Percentiles rank a stretch among this genome's conserved stretches.
phyloP scores from a whole-genome alignment of 2,329 filamentous ascomycete genomes.

The Samsoniella hepiali region DNA sequence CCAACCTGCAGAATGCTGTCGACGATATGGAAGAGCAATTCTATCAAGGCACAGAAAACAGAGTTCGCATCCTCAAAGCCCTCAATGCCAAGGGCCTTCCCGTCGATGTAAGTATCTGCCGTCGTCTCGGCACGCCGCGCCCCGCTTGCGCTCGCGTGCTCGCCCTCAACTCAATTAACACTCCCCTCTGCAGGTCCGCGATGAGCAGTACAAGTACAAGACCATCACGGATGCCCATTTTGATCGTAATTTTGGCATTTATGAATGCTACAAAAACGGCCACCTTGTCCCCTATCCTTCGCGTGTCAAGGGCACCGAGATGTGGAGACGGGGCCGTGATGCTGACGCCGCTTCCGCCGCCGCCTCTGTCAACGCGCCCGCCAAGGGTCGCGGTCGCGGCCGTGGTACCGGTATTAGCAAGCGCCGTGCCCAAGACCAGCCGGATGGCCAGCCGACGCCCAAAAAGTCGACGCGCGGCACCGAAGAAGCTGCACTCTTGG shows the following conservation, averaged over 20 bases:
- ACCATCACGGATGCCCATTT: constrained; percentile 43
- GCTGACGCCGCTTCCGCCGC: constrained; percentile 37
- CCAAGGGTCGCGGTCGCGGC: constrained; percentile 33
- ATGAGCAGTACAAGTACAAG: constrained; percentile 45
- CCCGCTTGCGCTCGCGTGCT: constrained; percentile 19
- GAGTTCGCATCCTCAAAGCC: constrained; percentile 43
- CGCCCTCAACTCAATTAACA: constrained; percentile 17
- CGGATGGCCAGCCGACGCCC: constrained; percentile 46
- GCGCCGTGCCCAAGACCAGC: constrained; percentile 49
- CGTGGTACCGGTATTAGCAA: constrained; percentile 38
- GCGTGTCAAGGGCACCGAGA: constrained; percentile 41
- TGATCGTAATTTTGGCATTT: constrained; percentile 42
- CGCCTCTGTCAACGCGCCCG: constrained; percentile 26
- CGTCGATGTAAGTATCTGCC: constrained; percentile 44
- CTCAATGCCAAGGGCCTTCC: constrained; percentile 44
- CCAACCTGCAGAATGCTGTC: constrained; percentile 34
- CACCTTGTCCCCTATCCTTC: constrained; percentile 45
- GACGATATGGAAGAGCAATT: constrained; percentile 41
- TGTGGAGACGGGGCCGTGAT: constrained; percentile 37
- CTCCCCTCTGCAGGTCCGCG: constrained; percentile 34
- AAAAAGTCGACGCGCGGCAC: constrained; percentile 44
- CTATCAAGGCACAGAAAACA: constrained; percentile 44
- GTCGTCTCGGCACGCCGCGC: constrained; percentile 18
- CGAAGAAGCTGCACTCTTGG: constrained; percentile 28
- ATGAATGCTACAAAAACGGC: constrained; percentile 40